Percentiles rank a stretch among this genome's conserved stretches.
Conservation (phyloP, 2,329 filamentous ascomycete species). For the Chrysosporium queenslandicum region DNA sequence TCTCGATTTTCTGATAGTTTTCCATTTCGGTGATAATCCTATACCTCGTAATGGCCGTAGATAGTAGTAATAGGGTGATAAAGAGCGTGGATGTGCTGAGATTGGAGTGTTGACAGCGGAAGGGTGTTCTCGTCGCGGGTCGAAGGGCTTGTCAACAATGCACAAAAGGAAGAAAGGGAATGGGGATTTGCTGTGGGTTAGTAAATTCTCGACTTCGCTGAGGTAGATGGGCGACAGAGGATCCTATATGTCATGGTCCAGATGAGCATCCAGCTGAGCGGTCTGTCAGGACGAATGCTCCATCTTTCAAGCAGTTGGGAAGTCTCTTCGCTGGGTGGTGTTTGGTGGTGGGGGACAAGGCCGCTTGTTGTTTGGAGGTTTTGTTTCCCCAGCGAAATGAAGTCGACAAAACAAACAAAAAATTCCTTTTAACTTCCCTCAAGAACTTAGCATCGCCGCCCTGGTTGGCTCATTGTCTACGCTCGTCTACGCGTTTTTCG, state of each 20-base stretch:
- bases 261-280: neutral
- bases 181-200: neutral
- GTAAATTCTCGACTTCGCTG: slow-evolving; percentile 8
- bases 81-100: neutral
- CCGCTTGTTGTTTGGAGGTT: slow-evolving; percentile 7
- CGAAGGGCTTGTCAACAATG: neutral
- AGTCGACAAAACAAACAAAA: slow-evolving; percentile 16
- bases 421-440: neutral
- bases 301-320: slow-evolving; percentile 4
- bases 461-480: neutral
- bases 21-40: slow-evolving; percentile 53
- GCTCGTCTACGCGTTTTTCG: neutral
- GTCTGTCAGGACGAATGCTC: neutral
- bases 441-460: neutral
- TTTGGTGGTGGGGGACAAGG: slow-evolving; percentile 7
- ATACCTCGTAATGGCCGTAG: neutral
- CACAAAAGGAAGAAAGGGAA: neutral
- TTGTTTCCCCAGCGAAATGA: slow-evolving; percentile 2
- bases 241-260: slow-evolving; percentile 4
- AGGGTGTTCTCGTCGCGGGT: neutral
- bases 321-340: too few relatives aligned
- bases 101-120: slow-evolving; percentile 1
- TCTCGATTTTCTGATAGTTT: slow-evolving; percentile 94
- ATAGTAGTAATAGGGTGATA: slow-evolving; percentile 2
- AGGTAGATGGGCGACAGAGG: neutral